phyloP scores from a whole-genome alignment of 2,329 filamentous ascomycete genomes.

The Xylariaceae sp. region DNA sequence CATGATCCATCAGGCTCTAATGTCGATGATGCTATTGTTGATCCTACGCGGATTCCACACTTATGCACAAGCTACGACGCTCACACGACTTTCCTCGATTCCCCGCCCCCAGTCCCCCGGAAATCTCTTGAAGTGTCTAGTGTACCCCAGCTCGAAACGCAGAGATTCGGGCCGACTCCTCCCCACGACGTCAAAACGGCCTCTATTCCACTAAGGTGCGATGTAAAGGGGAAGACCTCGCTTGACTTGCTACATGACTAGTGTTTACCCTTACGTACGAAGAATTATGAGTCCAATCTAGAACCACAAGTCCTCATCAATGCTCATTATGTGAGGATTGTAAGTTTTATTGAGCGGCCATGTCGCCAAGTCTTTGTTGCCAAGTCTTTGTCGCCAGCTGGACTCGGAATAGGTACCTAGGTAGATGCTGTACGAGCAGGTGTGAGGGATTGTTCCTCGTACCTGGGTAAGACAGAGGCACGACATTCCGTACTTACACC shows the following conservation, averaged over 20 bases:
- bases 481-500: background rate
- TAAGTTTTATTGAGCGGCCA: too few relatives aligned
- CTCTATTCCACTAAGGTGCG: background rate
- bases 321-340: background rate
- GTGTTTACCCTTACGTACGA: background rate
- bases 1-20: background rate
- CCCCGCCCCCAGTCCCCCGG: conserved; percentile 7
- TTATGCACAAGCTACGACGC: background rate
- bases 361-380: too few relatives aligned
- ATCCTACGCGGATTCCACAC: background rate
- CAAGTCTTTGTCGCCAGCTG: too few relatives aligned
- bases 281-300: background rate
- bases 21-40: background rate
- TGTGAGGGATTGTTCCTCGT: too few relatives aligned
- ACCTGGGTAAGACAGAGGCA: background rate
- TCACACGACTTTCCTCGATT: background rate
- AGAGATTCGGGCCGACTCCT: conserved; percentile 19
- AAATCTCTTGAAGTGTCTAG: conserved; percentile 5
- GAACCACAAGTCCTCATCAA: background rate
- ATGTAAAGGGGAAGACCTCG: background rate
- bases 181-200: conserved; percentile 4
- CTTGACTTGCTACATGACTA: background rate
- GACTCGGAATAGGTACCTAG: too few relatives aligned
- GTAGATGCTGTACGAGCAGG: too few relatives aligned
- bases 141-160: conserved; percentile 10